Evolutionary conservation across 1,284 basidiomycete species (phyloP), one percentile per base, ranked within the genome.

Genomic region (Rhodotorula sp.): DNA sequence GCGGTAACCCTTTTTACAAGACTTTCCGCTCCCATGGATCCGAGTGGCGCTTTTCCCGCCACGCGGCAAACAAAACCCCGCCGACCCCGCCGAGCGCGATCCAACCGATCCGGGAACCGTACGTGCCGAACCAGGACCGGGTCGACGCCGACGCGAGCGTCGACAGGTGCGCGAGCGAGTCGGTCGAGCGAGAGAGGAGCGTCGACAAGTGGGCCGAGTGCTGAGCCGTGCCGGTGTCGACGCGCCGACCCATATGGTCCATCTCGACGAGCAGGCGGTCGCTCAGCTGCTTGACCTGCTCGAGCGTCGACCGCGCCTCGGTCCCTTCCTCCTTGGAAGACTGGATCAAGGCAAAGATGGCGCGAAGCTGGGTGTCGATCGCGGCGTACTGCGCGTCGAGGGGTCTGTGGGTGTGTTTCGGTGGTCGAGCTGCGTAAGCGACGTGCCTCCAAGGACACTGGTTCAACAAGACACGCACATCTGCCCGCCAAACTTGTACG

Each of bases 191-290:
- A 16, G 54, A 55, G 54, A 55, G 54, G 54, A 55, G 54, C 26
- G 54, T 55, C 54, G 54, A 55, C 26, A 55, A 55, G 54, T 55
- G 54, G 14, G 26, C 26, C 26, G 26, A 26, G 54, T 26, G 26
- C 18, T 55, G 54, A 28, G 54, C 54, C 14, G 26, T 26, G 18
- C 34, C 12, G 26, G 23, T 47, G 52, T 76, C 75, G 19, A 74
- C 64, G 62, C 67, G 72, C 28, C 66, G 49, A 1, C 62, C 72
- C 26, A 76, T 62, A 12, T 57, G 23, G 49, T 73, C 63, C n/a
- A 76, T 54, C 64, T 74, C 70, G 19, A 65, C 64, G 64, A 72
- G 66, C 50, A 72, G 21, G n/a, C 70, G 61, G 19, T 76, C 75
- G 43, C 67, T 69, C 2, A 73, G 68, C 64, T 76, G 75, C 26